Conservation (phyloP, 352 stramenopile genomes). For the Globisporangium takayamanum region DNA sequence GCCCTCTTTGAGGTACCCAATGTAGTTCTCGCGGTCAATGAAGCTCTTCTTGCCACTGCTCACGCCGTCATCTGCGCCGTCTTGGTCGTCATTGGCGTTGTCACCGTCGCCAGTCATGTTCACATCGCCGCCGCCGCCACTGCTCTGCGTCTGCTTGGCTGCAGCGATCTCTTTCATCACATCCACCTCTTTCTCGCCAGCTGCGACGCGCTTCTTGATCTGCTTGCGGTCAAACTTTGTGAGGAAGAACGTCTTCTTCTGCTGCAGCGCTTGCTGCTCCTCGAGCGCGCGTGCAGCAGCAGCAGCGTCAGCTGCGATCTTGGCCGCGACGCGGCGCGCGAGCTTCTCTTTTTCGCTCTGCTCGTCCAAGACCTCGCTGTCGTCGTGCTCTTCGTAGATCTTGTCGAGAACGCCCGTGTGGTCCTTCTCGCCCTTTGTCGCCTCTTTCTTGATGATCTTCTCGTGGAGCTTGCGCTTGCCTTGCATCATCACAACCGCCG, state of each 20-base stretch:
- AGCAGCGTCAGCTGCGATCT: slow-evolving; percentile 7
- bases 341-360: slow-evolving; percentile 22
- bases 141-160: slow-evolving; percentile 23
- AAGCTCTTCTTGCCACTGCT: slow-evolving; percentile 31
- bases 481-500: slow-evolving; percentile 80
- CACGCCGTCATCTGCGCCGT: slow-evolving; percentile 18
- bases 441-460: slow-evolving; percentile 81
- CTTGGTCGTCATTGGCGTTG: slow-evolving; percentile 12
- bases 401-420: slow-evolving; percentile 23
- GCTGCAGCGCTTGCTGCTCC: slow-evolving; percentile 11
- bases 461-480: slow-evolving; percentile 81
- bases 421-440: slow-evolving; percentile 34
- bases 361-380: slow-evolving; percentile 20
- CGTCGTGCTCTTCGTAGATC: slow-evolving; percentile 25
- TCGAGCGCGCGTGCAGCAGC: slow-evolving; percentile 2
- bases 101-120: slow-evolving; percentile 2
- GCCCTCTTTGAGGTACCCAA: slow-evolving; percentile 75
- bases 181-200: slow-evolving; percentile 67
- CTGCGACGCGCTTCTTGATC: slow-evolving; percentile 87
- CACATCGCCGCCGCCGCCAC: neutral
- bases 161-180: slow-evolving; percentile 55
- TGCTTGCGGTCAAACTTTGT: slow-evolving; percentile 94
- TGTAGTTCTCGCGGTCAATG: slow-evolving; percentile 84
- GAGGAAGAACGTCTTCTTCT: slow-evolving; percentile 81
- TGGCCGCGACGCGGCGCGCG: slow-evolving; percentile 4